Conservation (phyloP, 805 yeast genomes). For the Torulaspora microellipsoides region DNA sequence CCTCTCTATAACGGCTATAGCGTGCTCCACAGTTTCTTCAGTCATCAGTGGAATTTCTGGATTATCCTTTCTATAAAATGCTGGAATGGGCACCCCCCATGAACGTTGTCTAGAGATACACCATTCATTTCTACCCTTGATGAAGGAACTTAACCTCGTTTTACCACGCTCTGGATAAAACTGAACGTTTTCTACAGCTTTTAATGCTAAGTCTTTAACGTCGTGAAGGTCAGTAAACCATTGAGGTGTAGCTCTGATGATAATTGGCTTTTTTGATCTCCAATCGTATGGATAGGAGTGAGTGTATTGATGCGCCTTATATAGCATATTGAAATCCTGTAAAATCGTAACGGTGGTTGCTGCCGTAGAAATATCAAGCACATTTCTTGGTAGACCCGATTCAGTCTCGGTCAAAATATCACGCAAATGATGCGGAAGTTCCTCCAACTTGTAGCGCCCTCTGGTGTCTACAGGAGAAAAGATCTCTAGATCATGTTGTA, state of each 20-base stretch:
- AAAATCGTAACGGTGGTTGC: slow-evolving; percentile 43
- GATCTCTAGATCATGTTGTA: slow-evolving; percentile 49
- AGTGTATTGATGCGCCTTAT: slow-evolving; percentile 45
- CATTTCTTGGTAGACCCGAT: slow-evolving; percentile 37
- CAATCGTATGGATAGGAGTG: slow-evolving; percentile 97
- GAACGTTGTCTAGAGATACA: slow-evolving; percentile 93
- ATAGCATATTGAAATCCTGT: slow-evolving; percentile 40
- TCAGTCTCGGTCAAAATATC: slow-evolving; percentile 15
- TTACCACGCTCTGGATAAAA: slow-evolving; percentile 74
- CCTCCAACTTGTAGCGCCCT: slow-evolving; percentile 58
- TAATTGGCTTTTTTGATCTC: slow-evolving; percentile 94
- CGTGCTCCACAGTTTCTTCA: slow-evolving; percentile 49
- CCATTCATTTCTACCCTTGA: slow-evolving; percentile 85
- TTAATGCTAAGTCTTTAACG: slow-evolving; percentile 59
- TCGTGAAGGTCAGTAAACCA: slow-evolving; percentile 88
- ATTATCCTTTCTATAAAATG: slow-evolving; percentile 50
- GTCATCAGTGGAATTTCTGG: slow-evolving; percentile 64
- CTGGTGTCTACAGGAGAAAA: slow-evolving; percentile 73
- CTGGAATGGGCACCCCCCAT: slow-evolving; percentile 99
- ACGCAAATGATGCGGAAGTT: slow-evolving; percentile 33
- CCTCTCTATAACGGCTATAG: slow-evolving; percentile 50
- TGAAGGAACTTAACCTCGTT: slow-evolving; percentile 66
- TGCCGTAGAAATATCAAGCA: slow-evolving; percentile 54
- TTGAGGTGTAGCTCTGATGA: slow-evolving; percentile 92
- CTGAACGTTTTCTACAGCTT: slow-evolving; percentile 55